These are phyloP conservation scores for Lactifluus piperatus DNA, from an alignment of 768 basidiomycete genomes.

Conservation along the genomic window DNA sequence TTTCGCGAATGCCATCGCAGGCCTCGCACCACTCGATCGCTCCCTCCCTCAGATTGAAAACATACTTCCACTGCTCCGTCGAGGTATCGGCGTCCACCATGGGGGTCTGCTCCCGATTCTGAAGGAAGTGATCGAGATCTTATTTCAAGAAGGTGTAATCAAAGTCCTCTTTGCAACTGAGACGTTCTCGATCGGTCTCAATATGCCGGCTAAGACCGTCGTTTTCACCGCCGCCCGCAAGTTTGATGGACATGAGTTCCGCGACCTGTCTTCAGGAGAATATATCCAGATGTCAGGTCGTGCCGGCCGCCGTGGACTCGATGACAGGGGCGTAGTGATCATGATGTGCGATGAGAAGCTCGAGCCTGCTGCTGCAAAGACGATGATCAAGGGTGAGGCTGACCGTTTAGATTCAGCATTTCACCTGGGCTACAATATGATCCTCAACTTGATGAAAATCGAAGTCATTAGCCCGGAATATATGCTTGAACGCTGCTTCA, in stretches of 20 bases:
- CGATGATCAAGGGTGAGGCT: slow-evolving; percentile 97
- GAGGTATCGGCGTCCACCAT: slow-evolving; percentile 97
- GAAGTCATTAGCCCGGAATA: slow-evolving; percentile 97
- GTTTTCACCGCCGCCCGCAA: slow-evolving; percentile 95
- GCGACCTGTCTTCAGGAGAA: slow-evolving; percentile 89
- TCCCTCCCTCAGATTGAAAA: slow-evolving; percentile 90
- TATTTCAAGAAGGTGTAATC: slow-evolving; percentile 97
- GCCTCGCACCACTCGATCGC: slow-evolving; percentile 78
- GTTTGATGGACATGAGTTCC: slow-evolving; percentile 92
- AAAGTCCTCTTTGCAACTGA: slow-evolving; percentile 98
- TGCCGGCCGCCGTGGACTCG: slow-evolving; percentile 91
- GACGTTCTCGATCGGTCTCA: slow-evolving; percentile 95
- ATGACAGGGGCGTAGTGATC: slow-evolving; percentile 98
- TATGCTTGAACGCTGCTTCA: slow-evolving; percentile 96
- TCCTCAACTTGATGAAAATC: slow-evolving; percentile 95
- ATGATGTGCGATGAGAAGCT: slow-evolving; percentile 99
- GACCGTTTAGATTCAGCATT: slow-evolving; percentile 97
- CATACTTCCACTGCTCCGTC: slow-evolving; percentile 83
- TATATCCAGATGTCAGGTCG: slow-evolving; percentile 99
- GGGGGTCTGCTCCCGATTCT: slow-evolving; percentile 94
- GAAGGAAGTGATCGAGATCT: slow-evolving; percentile 97
- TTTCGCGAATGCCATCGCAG: slow-evolving; percentile 91
- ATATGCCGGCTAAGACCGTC: slow-evolving; percentile 99
- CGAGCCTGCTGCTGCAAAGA: slow-evolving; percentile 84
- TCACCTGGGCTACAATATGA: slow-evolving; percentile 98